Conservation (phyloP, 805 yeast species). For the Saccharomycopsis guyanensis region DNA sequence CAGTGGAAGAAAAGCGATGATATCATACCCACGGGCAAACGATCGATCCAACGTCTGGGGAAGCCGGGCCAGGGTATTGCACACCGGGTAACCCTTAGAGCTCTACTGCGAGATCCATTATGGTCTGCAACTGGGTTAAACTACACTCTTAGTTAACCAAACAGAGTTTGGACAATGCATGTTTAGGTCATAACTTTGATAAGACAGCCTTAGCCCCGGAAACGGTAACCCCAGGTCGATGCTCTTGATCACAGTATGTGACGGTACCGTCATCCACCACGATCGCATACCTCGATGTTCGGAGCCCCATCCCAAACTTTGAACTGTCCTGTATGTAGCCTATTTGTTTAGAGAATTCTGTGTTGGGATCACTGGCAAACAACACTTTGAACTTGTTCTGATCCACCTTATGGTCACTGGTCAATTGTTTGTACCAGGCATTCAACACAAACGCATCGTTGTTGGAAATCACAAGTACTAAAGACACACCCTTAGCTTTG, state of each 20-base stretch:
- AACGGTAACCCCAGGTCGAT: conserved; percentile 31
- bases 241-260: conserved; percentile 35
- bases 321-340: conserved; percentile 54
- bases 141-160: no score
- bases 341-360: conserved; percentile 47
- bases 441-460: conserved; percentile 66
- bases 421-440: conserved; percentile 57
- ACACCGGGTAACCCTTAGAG: no score
- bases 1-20: no score
- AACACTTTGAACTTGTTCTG: conserved; percentile 34
- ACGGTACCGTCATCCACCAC: conserved; percentile 54
- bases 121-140: no score
- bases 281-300: conserved; percentile 68
- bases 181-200: conserved; percentile 25
- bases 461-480: conserved; percentile 53
- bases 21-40: background rate
- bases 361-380: conserved; percentile 63
- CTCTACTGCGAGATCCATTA: no score
- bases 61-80: no score
- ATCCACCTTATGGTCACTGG: background rate
- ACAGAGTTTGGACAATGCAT: no score
- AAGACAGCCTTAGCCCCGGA: conserved; percentile 30
- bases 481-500: conserved; percentile 53
- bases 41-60: no score
- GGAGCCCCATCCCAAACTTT: conserved; percentile 44